Base-by-base conservation (phyloP, 2,329 filamentous ascomycete genomes). In the Chaetomiaceae sp. region DNA sequence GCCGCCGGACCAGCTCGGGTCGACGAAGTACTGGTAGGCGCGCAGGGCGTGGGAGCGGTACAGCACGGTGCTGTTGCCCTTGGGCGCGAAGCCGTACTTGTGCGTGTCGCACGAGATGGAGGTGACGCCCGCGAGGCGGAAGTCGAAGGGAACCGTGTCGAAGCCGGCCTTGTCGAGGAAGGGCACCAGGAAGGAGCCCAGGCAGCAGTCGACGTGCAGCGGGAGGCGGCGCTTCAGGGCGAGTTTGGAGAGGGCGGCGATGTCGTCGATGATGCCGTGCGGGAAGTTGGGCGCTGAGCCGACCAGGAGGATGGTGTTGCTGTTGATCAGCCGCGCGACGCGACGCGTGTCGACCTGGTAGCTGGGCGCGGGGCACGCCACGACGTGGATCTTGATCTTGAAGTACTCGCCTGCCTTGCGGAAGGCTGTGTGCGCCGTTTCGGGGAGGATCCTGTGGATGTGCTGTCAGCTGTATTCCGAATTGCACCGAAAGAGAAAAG, bases 81-180 rank as follows among this genome's bases (percentile, higher is more conserved):
- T 98, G 43, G 93, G 93, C 1, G 93, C 93, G 63, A 98, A 98
- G 30, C 93, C 93, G 65, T 98, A 98, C 67, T 98, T 98, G 77
- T 98, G 93, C 3, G 93, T 98, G 65, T 98, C 93, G 65, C 90
- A 94, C 56, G 83, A 89, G 66, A 98, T 97, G 65, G 85, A 91
- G 3, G 91, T 96, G 30, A 98, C 93, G 58, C 93, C 93, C 56
- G 87, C 88, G 49, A 94, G 81, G 46, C 86, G 82, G 78, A 98
- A 98, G 66, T 98, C 93, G 62, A 97, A 97, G 5, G 81, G 82
- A 57, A 85, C 81, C 18, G 86, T 78, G 52, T 94, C 88, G 66
- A 95, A 97, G 36, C 93, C 93, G n/a, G 93, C 89, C 62, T 86
- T 87, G 54, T 89, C 83, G 35, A 98, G 84, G 71, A 91, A 88